Base-by-base conservation (phyloP, 208 protist genomes). In the Trypanosoma cruzi region DNA sequence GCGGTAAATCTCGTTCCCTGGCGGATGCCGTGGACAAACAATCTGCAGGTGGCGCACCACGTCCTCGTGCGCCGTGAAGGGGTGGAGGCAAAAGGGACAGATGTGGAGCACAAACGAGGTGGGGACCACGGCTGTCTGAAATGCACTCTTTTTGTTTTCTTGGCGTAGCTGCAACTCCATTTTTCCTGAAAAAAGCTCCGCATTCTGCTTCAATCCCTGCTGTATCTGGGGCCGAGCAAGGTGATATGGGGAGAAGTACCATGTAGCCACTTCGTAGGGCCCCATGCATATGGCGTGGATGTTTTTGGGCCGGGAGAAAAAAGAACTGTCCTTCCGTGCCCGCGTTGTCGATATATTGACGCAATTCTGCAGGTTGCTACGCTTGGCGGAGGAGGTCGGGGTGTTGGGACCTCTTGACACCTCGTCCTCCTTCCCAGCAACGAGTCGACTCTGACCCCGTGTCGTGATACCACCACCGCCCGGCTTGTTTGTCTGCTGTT, bases 221-320 rank as follows among this genome's bases (percentile, higher is more conserved):
- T 80, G 80, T 69, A 94, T 86, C 69, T 79, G 73, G 13, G 89
- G 87, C 2, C 87, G 79, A 16, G 89, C 86, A n/a, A 93, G 73
- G 75, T 91, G 98, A 70, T 99, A 99, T 0, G 98, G 98, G 24
- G 95, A 97, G 68, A 98, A 99, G 85, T 99, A 99, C 98, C 98
- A 99, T 37, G 97, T 88, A 54, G 98, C 92, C 48, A 99, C 90
- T 72, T 96, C 89, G 67, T 98, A 97, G 13, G 87, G 81, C 0
- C 98, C 98, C 59, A 99, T 92, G 74, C 97, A 96, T 59, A 99
- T 93, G 5, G 79, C 90, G 49, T 97, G 88, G 52, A 99, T 98
- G 70, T 99, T 99, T 72, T 99, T 99, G 13, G 98, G 91, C 31
- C 91, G 84, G 8, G 80, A 94, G 57, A 96, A 96, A 77, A 96